Conservation (phyloP, 208 protist species). For the Strigomonas galati region DNA sequence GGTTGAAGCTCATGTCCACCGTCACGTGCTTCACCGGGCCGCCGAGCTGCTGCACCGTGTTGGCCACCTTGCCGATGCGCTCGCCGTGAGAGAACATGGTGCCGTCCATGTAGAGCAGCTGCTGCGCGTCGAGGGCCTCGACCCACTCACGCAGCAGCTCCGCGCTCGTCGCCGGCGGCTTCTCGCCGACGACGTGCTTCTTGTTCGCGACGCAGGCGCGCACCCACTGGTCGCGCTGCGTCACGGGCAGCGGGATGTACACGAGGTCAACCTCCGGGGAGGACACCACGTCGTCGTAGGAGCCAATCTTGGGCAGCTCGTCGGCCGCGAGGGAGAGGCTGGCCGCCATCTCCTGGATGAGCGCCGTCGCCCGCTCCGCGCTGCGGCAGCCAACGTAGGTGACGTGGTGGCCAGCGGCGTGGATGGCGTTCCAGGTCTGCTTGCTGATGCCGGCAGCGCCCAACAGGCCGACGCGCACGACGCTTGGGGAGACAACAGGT, state of each 20-base stretch:
- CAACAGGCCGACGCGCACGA: slow-evolving; percentile 52
- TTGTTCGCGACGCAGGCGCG: slow-evolving; percentile 42
- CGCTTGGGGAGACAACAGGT: not conserved
- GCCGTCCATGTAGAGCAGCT: slow-evolving; percentile 70
- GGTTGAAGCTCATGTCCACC: slow-evolving; percentile 42
- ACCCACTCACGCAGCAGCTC: slow-evolving; percentile 50
- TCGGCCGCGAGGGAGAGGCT: not conserved
- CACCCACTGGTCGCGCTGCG: slow-evolving; percentile 54
- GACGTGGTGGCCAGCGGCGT: slow-evolving; percentile 30
- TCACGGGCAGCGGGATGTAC: slow-evolving; percentile 65
- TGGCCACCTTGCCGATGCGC: slow-evolving; percentile 42
- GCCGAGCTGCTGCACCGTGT: slow-evolving; percentile 30
- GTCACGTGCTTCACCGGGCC: slow-evolving; percentile 43
- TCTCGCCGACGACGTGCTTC: slow-evolving; percentile 77
- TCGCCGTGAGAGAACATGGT: slow-evolving; percentile 66
- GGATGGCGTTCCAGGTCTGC: slow-evolving; percentile 42
- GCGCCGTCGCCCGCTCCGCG: slow-evolving; percentile 16
- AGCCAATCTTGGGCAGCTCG: slow-evolving; percentile 23
- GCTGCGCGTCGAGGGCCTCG: slow-evolving; percentile 29
- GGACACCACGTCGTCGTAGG: slow-evolving; percentile 53
- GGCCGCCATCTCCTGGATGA: slow-evolving; percentile 22
- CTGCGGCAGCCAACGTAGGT: slow-evolving; percentile 52
- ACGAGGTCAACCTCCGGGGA: slow-evolving; percentile 57
- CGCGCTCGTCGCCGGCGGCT: slow-evolving; percentile 36
- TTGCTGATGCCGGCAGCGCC: slow-evolving; percentile 41